Conservation (phyloP, 2,329 filamentous ascomycete genomes). For the Nothophoma quercina region DNA sequence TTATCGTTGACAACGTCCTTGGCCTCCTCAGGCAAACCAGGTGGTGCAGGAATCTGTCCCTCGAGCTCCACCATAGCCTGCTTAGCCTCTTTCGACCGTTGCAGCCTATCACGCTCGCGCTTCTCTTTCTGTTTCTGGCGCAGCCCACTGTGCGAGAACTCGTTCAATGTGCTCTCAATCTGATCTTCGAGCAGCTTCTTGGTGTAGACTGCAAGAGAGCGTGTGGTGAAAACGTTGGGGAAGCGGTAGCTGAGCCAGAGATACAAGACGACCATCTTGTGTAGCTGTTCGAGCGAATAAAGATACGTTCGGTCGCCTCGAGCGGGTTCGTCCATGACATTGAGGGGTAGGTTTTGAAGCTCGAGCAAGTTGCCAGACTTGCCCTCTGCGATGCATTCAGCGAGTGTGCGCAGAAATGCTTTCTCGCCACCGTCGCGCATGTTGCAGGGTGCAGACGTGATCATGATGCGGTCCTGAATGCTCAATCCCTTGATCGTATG, state of each 20-base stretch:
- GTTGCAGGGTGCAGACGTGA: constrained; percentile 74
- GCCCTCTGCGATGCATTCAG: constrained; percentile 73
- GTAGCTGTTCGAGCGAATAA: constrained; percentile 74
- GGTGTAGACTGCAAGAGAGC: constrained; percentile 78
- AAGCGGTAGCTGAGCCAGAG: constrained; percentile 94
- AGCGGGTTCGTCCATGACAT: constrained; percentile 69
- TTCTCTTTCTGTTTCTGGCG: constrained; percentile 7
- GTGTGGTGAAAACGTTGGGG: constrained; percentile 77
- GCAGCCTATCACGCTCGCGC: constrained; percentile 10
- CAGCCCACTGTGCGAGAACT: constrained; percentile 58
- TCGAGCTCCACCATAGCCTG: constrained; percentile 8
- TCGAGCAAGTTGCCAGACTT: constrained; percentile 73
- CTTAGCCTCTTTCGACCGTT: constrained; percentile 11
- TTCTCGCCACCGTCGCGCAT: constrained; percentile 58
- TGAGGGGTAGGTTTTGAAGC: constrained; percentile 73
- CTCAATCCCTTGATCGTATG: constrained; percentile 72
- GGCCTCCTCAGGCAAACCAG: constrained; percentile 19
- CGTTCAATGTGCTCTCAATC: constrained; percentile 70
- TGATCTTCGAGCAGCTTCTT: constrained; percentile 79
- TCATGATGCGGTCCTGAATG: constrained; percentile 75
- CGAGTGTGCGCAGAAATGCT: constrained; percentile 68
- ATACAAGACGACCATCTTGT: constrained; percentile 84
- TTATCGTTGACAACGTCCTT: constrained; percentile 27
- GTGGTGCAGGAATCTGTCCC: constrained; percentile 7
- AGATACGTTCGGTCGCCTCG: constrained; percentile 65